These are phyloP conservation scores for Ustilago sp. DNA, from an alignment of 1,284 basidiomycete genomes.

Conservation along the genomic window DNA sequence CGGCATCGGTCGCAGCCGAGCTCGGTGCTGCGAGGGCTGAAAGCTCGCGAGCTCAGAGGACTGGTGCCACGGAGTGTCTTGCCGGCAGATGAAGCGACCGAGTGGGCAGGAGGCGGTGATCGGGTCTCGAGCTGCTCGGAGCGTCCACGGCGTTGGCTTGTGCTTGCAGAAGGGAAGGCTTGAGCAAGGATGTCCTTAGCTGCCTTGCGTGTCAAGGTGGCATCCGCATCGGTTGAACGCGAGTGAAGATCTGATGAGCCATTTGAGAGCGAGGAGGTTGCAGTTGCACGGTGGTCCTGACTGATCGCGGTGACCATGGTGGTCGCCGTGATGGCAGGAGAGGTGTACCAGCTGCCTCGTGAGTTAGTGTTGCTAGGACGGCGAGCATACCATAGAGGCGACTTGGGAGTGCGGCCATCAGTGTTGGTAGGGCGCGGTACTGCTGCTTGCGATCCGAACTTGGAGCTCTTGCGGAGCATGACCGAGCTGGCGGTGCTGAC, in stretches of 20 bases:
- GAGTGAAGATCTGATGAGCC: constrained; percentile 16
- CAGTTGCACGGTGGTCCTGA: constrained; percentile 21
- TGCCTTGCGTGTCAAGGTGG: constrained; percentile 45
- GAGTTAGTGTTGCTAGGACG: constrained; percentile 58
- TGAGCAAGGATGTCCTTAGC: constrained; percentile 44
- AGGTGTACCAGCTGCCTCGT: constrained; percentile 56
- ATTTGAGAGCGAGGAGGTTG: constrained; percentile 16
- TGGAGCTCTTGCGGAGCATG: constrained; percentile 50
- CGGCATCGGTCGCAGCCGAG: constrained; percentile 53
- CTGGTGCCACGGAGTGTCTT: constrained; percentile 53
- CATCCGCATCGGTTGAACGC: constrained; percentile 25
- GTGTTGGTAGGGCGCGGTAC: constrained; percentile 31
- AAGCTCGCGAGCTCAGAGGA: constrained; percentile 40
- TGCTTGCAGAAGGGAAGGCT: constrained; percentile 24
- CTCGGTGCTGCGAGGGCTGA: constrained; percentile 43
- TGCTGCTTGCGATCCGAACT: constrained; percentile 18
- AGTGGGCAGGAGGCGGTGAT: constrained; percentile 51
- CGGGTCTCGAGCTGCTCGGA: constrained; percentile 39
- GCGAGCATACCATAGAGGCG: constrained; percentile 57
- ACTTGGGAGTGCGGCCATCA: constrained; percentile 44
- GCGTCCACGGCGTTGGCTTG: constrained; percentile 28
- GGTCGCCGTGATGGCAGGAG: constrained; percentile 56
- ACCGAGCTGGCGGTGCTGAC: constrained; percentile 52
- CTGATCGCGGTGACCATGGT: constrained; percentile 48
- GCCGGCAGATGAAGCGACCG: constrained; percentile 56